Evolutionary conservation across 371 early-diverging fungal species (phyloP).

Genomic region (Syncephalis fuscata): DNA sequence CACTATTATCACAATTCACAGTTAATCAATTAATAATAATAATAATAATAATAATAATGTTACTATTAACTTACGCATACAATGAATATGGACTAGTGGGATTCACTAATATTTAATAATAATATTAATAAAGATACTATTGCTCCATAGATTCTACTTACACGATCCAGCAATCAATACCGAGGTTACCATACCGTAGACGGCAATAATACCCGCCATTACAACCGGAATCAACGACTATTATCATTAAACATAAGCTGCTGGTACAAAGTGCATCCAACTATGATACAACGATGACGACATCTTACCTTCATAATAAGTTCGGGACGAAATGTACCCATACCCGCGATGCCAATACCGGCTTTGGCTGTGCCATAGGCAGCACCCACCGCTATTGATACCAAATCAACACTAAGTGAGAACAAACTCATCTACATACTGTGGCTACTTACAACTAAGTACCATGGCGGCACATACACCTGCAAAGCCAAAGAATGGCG

Average conservation of each 20-base stretch:
- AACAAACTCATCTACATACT: neutral
- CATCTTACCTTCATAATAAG: conserved; percentile 78
- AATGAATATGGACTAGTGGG: conserved; percentile 9
- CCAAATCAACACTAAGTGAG: neutral
- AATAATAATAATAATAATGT: neutral
- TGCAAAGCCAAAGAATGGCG: conserved; percentile 53
- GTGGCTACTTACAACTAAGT: conserved; percentile 24
- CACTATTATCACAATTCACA: conserved; percentile 14
- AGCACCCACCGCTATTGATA: conserved; percentile 60
- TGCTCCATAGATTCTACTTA: too few species aligned
- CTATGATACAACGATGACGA: too few species aligned
- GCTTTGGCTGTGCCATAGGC: conserved; percentile 97
- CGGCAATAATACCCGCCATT: conserved; percentile 97
- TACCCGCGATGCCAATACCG: conserved; percentile 88
- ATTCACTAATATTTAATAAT: conserved; percentile 11
- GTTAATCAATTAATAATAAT: neutral
- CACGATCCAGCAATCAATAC: conserved; percentile 76
- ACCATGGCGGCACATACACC: conserved; percentile 46
- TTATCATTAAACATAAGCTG: too few species aligned
- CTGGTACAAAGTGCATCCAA: too few species aligned
- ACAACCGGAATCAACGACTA: conserved; percentile 79
- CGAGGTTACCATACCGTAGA: conserved; percentile 92
- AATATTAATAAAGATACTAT: neutral
- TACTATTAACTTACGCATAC: conserved; percentile 8
- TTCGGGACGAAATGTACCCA: conserved; percentile 92